phyloP scores from a whole-genome alignment of 78 protist genomes.

The Fonticula alba region DNA sequence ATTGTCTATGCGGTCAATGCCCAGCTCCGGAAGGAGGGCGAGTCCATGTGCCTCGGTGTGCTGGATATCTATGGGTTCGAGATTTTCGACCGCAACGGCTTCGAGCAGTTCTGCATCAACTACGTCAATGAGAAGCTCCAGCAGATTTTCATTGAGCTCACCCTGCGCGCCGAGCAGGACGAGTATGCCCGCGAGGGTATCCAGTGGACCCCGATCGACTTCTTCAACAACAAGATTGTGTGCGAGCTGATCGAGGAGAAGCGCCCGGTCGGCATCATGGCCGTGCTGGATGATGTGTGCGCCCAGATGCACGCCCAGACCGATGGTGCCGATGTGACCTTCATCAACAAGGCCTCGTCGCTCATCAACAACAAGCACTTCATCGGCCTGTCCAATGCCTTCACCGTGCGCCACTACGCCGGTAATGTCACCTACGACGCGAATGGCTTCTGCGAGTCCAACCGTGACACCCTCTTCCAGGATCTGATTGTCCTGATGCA shows the following conservation, averaged over 20 bases:
- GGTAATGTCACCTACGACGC: not conserved
- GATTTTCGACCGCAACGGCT: slow-evolving; percentile 58
- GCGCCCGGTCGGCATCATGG: slow-evolving; percentile 57
- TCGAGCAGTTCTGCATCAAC: slow-evolving; percentile 68
- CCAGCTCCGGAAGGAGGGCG: slow-evolving; percentile 18
- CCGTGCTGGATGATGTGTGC: slow-evolving; percentile 71
- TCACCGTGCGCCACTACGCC: not conserved
- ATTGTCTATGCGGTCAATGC: slow-evolving; percentile 50
- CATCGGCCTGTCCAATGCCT: not conserved
- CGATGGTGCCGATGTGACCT: slow-evolving; percentile 51
- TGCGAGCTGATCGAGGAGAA: slow-evolving; percentile 72
- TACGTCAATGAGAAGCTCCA: slow-evolving; percentile 79
- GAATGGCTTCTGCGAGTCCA: not conserved
- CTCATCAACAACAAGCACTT: slow-evolving; percentile 41
- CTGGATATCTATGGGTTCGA: slow-evolving; percentile 81
- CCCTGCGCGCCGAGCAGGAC: slow-evolving; percentile 65
- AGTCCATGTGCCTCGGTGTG: slow-evolving; percentile 37
- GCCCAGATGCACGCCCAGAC: slow-evolving; percentile 53
- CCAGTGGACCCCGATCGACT: slow-evolving; percentile 66
- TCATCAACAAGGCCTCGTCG: slow-evolving; percentile 40
- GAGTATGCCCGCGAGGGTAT: slow-evolving; percentile 73
- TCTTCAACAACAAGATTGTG: slow-evolving; percentile 66
- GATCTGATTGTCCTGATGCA: not conserved
- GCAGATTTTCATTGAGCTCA: slow-evolving; percentile 70
- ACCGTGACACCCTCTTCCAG: not conserved